phyloP scores from a whole-genome alignment of 192 early-diverging fungal genomes.

The Podila clonocystis region DNA sequence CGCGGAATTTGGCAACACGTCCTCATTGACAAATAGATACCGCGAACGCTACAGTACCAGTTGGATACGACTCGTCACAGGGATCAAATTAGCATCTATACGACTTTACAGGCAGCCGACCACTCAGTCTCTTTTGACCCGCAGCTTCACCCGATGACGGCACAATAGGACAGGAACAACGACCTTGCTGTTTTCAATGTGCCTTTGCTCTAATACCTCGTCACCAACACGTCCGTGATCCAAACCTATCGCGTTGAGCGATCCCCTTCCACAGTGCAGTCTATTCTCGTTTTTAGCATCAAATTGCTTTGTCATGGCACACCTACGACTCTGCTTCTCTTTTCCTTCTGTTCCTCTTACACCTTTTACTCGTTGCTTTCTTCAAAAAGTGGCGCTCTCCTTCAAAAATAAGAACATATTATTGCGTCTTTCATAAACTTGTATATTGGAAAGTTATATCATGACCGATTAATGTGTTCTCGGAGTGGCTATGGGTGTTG shows the following conservation, averaged over 20 bases:
- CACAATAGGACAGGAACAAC: background rate
- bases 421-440: too few species aligned
- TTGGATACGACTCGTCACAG: constrained; percentile 46
- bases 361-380: too few species aligned
- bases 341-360: too few species aligned
- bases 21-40: constrained; percentile 30
- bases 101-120: constrained; percentile 47
- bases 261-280: constrained; percentile 1
- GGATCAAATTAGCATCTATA: constrained; percentile 42
- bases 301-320: background rate
- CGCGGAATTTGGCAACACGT: constrained; percentile 22
- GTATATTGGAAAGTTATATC: too few species aligned
- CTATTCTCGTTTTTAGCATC: constrained; percentile 2
- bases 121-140: constrained; percentile 34
- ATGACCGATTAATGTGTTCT: too few species aligned
- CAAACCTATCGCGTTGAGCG: background rate
- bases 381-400: too few species aligned
- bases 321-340: background rate
- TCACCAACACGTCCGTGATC: background rate
- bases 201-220: background rate
- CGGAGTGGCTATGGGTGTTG: too few species aligned
- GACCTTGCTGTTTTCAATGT: background rate
- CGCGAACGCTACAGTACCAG: constrained; percentile 42
- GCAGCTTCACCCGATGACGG: constrained; percentile 37
- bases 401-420: too few species aligned